Evolutionary conservation across 331 rosid species (phyloP).

Genomic region (Dryas integrifolia): DNA sequence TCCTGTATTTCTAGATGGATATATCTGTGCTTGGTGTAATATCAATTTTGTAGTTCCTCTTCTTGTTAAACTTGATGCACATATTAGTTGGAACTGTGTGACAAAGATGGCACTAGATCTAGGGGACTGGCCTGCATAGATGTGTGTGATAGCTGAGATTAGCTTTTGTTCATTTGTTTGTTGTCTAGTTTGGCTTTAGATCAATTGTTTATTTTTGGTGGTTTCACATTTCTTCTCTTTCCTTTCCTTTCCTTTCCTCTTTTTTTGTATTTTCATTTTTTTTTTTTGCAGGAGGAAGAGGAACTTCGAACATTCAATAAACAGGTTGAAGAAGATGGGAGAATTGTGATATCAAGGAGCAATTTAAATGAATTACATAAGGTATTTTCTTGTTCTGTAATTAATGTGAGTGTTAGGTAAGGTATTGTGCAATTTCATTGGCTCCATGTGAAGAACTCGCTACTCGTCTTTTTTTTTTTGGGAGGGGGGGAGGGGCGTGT

Average conservation of each 20-base stretch:
- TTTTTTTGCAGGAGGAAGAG: slow-evolving; percentile 73
- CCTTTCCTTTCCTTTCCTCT: slow-evolving; percentile 14
- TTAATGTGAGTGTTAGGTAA: background rate
- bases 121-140: too few species aligned
- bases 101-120: too few species aligned
- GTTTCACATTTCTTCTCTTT: background rate
- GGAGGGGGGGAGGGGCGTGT: background rate
- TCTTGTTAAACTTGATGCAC: background rate
- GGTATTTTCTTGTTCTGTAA: slow-evolving; percentile 38
- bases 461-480: background rate
- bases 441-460: slow-evolving; percentile 5
- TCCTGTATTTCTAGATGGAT: background rate
- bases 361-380: slow-evolving; percentile 76
- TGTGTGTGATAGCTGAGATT: background rate
- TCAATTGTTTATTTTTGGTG: background rate
- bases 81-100: background rate
- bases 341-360: slow-evolving; percentile 76
- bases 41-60: background rate
- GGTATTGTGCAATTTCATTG: slow-evolving; percentile 4
- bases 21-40: background rate
- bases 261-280: background rate
- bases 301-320: slow-evolving; percentile 66
- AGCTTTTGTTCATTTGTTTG: too few species aligned
- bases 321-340: slow-evolving; percentile 93
- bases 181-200: background rate